These are phyloP conservation scores for Aspergillus pseudotamarii DNA, from an alignment of 2,329 filamentous ascomycete species.

Conservation along the genomic window DNA sequence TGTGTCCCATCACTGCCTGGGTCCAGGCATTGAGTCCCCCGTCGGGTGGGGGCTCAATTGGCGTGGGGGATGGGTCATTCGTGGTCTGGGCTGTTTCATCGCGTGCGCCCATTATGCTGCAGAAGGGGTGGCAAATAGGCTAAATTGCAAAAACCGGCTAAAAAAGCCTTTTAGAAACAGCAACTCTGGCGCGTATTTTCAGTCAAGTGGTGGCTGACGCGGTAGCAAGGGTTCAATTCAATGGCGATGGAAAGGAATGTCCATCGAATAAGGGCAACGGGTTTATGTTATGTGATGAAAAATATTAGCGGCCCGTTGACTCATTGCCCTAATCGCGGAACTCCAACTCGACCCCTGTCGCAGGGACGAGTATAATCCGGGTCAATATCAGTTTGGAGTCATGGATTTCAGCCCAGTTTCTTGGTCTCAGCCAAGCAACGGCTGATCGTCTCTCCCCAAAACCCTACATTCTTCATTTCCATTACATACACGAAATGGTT, in stretches of 20 bases:
- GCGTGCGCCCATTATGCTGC: background rate
- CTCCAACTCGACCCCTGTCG: background rate
- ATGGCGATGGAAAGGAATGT: background rate
- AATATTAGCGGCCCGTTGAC: background rate
- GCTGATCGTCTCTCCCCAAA: background rate
- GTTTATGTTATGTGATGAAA: background rate
- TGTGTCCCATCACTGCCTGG: slow-evolving; percentile 16
- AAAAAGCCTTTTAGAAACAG: no score
- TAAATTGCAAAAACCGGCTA: background rate
- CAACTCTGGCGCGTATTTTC: no score
- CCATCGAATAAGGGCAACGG: background rate
- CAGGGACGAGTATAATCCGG: background rate
- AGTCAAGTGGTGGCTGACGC: background rate
- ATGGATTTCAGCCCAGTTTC: no score
- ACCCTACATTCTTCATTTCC: background rate
- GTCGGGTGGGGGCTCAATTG: slow-evolving; percentile 19
- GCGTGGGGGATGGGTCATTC: background rate
- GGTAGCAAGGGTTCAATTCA: background rate
- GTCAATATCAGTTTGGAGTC: background rate
- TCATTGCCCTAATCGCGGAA: background rate
- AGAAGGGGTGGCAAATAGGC: background rate
- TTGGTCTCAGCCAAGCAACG: background rate
- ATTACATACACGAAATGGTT: background rate
- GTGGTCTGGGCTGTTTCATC: background rate
- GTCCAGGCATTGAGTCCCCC: slow-evolving; percentile 26